A percentile compares a stretch with the other conserved stretches of the same genome.
Evolutionary conservation across 805 yeast species (phyloP).

Genomic region (Metschnikowia peoriensis): DNA sequence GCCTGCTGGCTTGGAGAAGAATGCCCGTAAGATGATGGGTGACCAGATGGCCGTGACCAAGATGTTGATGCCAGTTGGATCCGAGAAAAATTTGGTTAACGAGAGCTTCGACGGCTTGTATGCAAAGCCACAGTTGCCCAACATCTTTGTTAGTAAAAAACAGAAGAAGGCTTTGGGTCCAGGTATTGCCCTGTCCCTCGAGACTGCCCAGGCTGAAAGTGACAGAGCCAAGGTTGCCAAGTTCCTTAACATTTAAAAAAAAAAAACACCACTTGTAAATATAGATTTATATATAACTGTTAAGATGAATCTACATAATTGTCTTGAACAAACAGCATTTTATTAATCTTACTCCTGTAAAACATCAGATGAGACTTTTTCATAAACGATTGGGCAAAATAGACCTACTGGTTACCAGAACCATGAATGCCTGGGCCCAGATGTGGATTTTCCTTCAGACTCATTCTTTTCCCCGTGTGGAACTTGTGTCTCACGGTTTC

Average conservation of each 20-base stretch:
- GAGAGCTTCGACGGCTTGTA: slow-evolving; percentile 73
- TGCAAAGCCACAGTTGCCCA: slow-evolving; percentile 42
- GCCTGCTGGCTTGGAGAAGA: slow-evolving; percentile 35
- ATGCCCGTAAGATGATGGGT: slow-evolving; percentile 37
- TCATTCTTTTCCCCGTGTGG: neutral
- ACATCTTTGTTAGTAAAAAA: slow-evolving; percentile 33
- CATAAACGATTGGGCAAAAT: neutral
- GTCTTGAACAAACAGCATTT: neutral
- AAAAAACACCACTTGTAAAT: neutral
- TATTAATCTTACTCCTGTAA: neutral
- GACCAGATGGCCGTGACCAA: slow-evolving; percentile 53
- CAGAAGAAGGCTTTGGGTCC: slow-evolving; percentile 26
- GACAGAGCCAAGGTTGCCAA: slow-evolving; percentile 31
- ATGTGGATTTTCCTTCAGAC: neutral
- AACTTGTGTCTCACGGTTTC: neutral
- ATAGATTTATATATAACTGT: neutral
- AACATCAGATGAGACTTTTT: neutral
- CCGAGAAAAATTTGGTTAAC: slow-evolving; percentile 66
- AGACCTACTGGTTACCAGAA: neutral
- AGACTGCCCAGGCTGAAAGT: slow-evolving; percentile 23
- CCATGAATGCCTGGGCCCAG: neutral
- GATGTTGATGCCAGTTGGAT: slow-evolving; percentile 54
- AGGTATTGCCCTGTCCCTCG: slow-evolving; percentile 18
- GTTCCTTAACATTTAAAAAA: slow-evolving; percentile 27
- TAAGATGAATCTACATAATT: too few species aligned